These are phyloP conservation scores for Gyromitra esculenta DNA, from an alignment of 2,329 filamentous ascomycete genomes.

Conservation along the genomic window DNA sequence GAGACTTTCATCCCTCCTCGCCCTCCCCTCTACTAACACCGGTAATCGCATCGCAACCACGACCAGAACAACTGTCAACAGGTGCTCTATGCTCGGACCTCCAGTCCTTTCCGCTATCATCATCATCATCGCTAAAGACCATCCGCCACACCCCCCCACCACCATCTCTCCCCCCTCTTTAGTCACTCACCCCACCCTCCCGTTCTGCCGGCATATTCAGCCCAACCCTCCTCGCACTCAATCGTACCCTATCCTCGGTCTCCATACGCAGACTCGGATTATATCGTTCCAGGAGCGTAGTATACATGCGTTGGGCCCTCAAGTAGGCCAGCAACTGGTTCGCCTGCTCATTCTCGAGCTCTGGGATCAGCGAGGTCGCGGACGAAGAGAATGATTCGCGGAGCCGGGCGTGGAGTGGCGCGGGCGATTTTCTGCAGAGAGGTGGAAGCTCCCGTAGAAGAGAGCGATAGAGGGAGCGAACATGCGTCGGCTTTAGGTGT, in stretches of 20 bases:
- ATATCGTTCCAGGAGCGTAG: slow-evolving; percentile 84
- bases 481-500: slow-evolving; percentile 27
- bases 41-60: slow-evolving; percentile 19
- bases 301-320: slow-evolving; percentile 84
- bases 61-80: slow-evolving; percentile 7
- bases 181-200: slow-evolving; percentile 16
- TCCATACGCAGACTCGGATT: slow-evolving; percentile 93
- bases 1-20: slow-evolving; percentile 21
- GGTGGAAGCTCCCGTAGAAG: slow-evolving; percentile 89
- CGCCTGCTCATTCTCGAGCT: slow-evolving; percentile 59
- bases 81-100: slow-evolving; percentile 21
- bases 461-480: slow-evolving; percentile 77
- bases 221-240: slow-evolving; percentile 87
- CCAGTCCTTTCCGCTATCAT: slow-evolving; percentile 34
- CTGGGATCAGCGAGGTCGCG: slow-evolving; percentile 52
- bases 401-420: slow-evolving; percentile 75
- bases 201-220: slow-evolving; percentile 83
- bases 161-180: background rate
- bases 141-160: slow-evolving; percentile 18
- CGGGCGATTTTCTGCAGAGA: slow-evolving; percentile 66
- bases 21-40: slow-evolving; percentile 13
- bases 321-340: slow-evolving; percentile 82
- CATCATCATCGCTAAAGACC: slow-evolving; percentile 17
- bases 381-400: slow-evolving; percentile 68
- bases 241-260: slow-evolving; percentile 80